These are phyloP conservation scores for Fragaria ananassa DNA, from an alignment of 306 rosid species.

Conservation along the genomic window DNA sequence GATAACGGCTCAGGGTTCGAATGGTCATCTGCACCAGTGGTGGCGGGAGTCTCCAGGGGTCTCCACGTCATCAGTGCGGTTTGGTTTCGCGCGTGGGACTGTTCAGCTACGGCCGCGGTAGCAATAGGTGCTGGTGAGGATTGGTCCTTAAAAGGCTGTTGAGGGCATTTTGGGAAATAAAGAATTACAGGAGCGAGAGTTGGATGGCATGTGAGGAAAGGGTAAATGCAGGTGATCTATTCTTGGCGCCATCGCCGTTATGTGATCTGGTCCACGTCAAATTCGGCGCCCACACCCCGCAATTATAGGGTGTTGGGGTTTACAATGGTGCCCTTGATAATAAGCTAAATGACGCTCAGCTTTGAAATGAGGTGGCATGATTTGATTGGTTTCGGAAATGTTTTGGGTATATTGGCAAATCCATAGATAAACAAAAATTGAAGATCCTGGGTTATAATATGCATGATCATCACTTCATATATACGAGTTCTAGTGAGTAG, in stretches of 20 bases:
- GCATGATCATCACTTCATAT: too few relatives aligned
- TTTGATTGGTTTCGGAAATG: not conserved
- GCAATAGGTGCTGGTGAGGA: not conserved
- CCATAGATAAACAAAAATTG: too few relatives aligned
- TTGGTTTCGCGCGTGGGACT: not conserved
- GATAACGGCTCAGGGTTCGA: not conserved
- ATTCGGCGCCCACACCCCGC: not conserved
- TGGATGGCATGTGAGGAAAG: not conserved
- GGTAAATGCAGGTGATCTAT: not conserved
- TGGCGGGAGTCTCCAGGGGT: not conserved
- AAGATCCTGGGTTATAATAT: too few relatives aligned
- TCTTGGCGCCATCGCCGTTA: slow-evolving; percentile 4
- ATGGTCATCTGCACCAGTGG: not conserved
- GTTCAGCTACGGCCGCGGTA: not conserved
- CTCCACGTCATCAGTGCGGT: not conserved
- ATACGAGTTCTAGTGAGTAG: too few relatives aligned
- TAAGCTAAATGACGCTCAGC: not conserved
- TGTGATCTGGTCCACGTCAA: slow-evolving; percentile 6
- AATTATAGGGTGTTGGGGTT: not conserved
- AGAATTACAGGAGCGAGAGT: not conserved
- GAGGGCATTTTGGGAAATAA: too few relatives aligned
- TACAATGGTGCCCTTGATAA: slow-evolving; percentile 10
- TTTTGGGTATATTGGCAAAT: too few relatives aligned
- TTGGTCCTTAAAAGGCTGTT: too few relatives aligned
- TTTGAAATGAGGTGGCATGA: not conserved